Evolutionary conservation across 805 yeast species (phyloP), one percentile per base, ranked within the genome.

Genomic region (Ogataea paradorogensis): DNA sequence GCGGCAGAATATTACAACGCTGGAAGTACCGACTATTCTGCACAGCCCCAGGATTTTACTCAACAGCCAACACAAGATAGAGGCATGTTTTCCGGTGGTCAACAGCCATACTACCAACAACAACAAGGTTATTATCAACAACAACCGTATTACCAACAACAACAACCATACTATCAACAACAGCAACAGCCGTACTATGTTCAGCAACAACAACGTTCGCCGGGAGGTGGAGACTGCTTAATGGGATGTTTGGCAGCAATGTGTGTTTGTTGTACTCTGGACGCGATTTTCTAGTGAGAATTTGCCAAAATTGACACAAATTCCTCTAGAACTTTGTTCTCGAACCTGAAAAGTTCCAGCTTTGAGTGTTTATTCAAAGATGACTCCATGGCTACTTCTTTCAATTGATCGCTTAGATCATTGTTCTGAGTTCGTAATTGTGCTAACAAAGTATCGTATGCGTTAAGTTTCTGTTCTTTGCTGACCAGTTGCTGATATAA

Each of bases 231-330:
- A 38, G 56, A 58, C 9, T 76, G 80, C 59, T 60, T 73, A 50
- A 60, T 72, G 51, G 80, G 73, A 9, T 75, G 80, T 63, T 54
- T 76, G 31, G 79, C 75, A 15, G 78, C 75, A 16, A 40, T 74
- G 56, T 76, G 81, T 69, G 46, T 75, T 43, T 76, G 82, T 54
- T 74, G 77, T 55, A 70, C 80, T 18, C 50, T 76, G 43, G 80
- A 75, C 51, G 70, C 76, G 40, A 37, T 76, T 13, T 70, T 74
- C 47, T 75, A 60, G 55, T 27, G 43, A 36, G 7, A 35, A 16
- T 28, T 45, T 45, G 31, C 52, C 55, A 35, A 25, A 10, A 32
- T 47, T 48, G 40, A 45, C 14, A 35, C 42, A 10, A 29, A 41
- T 29, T 20, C 43, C 15, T 43, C 48, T 23, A 47, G 33, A 14